Percentiles rank a stretch among this genome's conserved stretches.
Conservation (phyloP, 2,329 filamentous ascomycete species). For the Fusarium brevicatenulatum region DNA sequence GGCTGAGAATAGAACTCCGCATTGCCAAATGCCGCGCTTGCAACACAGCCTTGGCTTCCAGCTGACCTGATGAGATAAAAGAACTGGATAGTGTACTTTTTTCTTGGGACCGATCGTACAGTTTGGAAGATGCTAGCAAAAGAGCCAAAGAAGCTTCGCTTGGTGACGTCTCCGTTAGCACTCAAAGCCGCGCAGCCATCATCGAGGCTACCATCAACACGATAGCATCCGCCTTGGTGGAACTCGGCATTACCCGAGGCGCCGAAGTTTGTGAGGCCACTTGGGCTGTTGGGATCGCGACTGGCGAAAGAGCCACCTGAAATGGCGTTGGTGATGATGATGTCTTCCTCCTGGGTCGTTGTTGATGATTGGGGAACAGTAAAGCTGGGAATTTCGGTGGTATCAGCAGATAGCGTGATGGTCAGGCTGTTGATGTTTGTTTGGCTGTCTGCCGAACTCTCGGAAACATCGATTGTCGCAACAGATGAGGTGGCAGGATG, state of each 20-base stretch:
- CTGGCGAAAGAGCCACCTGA: not conserved
- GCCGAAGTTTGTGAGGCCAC: not conserved
- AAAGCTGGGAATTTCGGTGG: not conserved
- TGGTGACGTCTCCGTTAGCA: not conserved
- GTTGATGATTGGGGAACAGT: not conserved
- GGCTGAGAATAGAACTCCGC: not conserved
- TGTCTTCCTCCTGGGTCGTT: not conserved
- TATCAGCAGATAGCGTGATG: not conserved
- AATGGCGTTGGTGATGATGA: conserved; percentile 5
- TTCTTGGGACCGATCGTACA: not conserved
- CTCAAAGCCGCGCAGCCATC: conserved; percentile 20
- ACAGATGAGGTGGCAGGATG: not conserved
- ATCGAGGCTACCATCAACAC: not conserved
- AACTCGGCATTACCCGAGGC: not conserved
- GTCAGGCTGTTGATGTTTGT: not conserved
- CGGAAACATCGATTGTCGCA: not conserved
- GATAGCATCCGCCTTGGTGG: conserved; percentile 11
- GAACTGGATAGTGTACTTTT: conserved; percentile 22
- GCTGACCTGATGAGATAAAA: not conserved
- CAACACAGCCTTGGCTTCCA: not conserved
- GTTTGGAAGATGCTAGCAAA: conserved; percentile 15
- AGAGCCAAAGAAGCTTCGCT: not conserved
- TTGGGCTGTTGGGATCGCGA: not conserved
- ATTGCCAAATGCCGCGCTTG: not conserved
- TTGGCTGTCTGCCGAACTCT: not conserved